Evolutionary conservation across 2,329 filamentous ascomycete species (phyloP).

Genomic region (Arthrobotrys iridis): DNA sequence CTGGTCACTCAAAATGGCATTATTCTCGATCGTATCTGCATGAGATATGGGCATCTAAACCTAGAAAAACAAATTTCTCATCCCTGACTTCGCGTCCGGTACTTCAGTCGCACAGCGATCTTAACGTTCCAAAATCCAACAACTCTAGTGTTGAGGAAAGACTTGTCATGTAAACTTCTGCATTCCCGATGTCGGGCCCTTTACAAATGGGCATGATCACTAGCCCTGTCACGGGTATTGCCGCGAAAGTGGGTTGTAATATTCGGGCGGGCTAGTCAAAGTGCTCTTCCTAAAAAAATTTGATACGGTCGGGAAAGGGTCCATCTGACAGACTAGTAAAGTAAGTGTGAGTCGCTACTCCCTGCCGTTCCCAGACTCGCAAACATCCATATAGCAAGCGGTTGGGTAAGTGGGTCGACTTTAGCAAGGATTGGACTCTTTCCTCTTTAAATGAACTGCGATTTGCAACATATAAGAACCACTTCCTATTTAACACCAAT

Average conservation of each 20-base stretch:
- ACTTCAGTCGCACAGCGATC: not conserved
- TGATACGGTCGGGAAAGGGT: not conserved
- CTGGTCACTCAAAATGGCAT: constrained; percentile 33
- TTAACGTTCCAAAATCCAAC: constrained; percentile 43
- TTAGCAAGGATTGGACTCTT: constrained; percentile 10
- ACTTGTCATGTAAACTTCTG: not conserved
- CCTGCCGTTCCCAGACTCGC: not conserved
- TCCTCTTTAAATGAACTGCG: not conserved
- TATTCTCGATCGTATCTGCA: constrained; percentile 33
- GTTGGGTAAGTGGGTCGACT: constrained; percentile 22
- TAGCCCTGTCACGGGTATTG: not conserved
- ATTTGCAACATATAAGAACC: constrained; percentile 6
- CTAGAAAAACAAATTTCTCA: constrained; percentile 30
- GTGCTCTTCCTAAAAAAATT: not conserved
- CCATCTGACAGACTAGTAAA: constrained; percentile 10
- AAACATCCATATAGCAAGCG: not conserved
- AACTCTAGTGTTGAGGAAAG: constrained; percentile 29
- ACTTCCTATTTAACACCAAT: constrained; percentile 25
- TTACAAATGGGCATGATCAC: not conserved
- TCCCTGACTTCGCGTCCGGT: constrained; percentile 2
- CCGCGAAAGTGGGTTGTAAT: constrained; percentile 6
- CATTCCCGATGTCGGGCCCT: constrained; percentile 8
- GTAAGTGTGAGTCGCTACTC: constrained; percentile 1
- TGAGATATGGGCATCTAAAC: constrained; percentile 12
- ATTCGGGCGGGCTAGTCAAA: constrained; percentile 2